Evolutionary conservation across 2,329 filamentous ascomycete species (phyloP), one percentile per base, ranked within the genome.

Genomic region (Talaromyces sp.): DNA sequence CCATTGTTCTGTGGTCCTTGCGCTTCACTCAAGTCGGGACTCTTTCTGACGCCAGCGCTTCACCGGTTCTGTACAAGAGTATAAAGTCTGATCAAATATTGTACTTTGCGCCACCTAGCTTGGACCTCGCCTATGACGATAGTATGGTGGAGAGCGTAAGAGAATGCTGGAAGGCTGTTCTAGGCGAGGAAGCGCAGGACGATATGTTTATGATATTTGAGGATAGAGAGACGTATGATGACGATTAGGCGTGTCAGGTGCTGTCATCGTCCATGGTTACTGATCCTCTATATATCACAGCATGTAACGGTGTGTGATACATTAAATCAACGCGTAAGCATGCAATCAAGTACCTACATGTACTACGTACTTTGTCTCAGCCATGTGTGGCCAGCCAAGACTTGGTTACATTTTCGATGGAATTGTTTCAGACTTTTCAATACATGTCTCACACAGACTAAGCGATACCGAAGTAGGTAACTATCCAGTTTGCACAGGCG

Each of bases 71-170:
- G 11, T 64, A 67, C 31, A 74, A 45, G 45, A 73, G 22, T 65
- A 59, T 51, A 7, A 69, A 72, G 10, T 78, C 83, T 11, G 79
- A 79, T 22, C 76, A 79, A 27, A 74, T 88, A 19, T 77, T 89
- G 51, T 76, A 80, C 1, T 87, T 95, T 67, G 83, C 87, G 4
- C 79, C 85, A 1, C 74, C 87, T 0, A 82, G 86, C 2, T 77
- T 89, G 8, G 88, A 90, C 68, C 83, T 96, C 7, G 85, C 90
- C 0, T 91, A 97, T 69, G 87, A 92, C 70, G 94, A 97, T 70
- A 73, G 79, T 0, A 80, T 88, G 1, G 77, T 97, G 10, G 84
- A 87, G 6, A 77, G 86, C 29, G 91, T 97, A 1, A 86, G 86
- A 67, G 77, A 84, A 10, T 87, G 88, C 6, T 98, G 93, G 93